A percentile compares a stretch with the other conserved stretches of the same genome.
Conservation (phyloP, 495 filamentous ascomycete genomes). For the Penicillium pancosmium region DNA sequence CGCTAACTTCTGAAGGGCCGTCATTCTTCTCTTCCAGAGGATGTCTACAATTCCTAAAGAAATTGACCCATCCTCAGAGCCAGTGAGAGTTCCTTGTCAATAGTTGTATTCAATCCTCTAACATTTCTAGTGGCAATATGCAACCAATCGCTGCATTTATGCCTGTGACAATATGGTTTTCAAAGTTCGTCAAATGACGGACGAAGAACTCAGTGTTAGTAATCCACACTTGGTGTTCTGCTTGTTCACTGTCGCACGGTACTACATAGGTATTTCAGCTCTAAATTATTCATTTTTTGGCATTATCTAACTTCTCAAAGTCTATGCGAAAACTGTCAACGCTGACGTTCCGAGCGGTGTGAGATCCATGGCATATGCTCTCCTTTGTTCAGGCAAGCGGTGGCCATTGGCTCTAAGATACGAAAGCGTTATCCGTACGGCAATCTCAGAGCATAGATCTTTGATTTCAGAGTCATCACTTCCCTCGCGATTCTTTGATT, state of each 20-base stretch:
- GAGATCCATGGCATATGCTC: slow-evolving; percentile 2
- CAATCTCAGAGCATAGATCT: background rate
- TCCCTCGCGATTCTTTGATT: slow-evolving; percentile 12
- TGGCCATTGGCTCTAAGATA: slow-evolving; percentile 2
- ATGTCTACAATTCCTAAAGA: slow-evolving; percentile 1
- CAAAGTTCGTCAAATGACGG: slow-evolving; percentile 23
- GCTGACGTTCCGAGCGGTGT: background rate
- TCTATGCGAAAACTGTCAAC: background rate
- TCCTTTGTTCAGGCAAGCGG: slow-evolving; percentile 3
- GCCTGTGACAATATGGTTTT: slow-evolving; percentile 32
- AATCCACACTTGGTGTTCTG: slow-evolving; percentile 33
- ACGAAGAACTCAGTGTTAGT: slow-evolving; percentile 31
- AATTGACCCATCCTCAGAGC: background rate
- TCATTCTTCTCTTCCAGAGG: slow-evolving; percentile 31
- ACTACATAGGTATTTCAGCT: slow-evolving; percentile 23
- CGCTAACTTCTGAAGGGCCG: slow-evolving; percentile 20
- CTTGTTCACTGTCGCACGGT: slow-evolving; percentile 34
- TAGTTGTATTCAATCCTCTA: background rate
- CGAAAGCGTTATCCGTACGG: slow-evolving; percentile 1
- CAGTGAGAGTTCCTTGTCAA: background rate
- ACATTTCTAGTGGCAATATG: slow-evolving; percentile 27
- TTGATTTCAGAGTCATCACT: slow-evolving; percentile 9
- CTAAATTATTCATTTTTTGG: background rate
- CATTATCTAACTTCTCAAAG: background rate
- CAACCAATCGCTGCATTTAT: slow-evolving; percentile 34